Percentiles rank a stretch among this genome's conserved stretches.
Evolutionary conservation across 2,329 filamentous ascomycete genomes (phyloP).

Genomic region (Colletotrichum spaethianum): DNA sequence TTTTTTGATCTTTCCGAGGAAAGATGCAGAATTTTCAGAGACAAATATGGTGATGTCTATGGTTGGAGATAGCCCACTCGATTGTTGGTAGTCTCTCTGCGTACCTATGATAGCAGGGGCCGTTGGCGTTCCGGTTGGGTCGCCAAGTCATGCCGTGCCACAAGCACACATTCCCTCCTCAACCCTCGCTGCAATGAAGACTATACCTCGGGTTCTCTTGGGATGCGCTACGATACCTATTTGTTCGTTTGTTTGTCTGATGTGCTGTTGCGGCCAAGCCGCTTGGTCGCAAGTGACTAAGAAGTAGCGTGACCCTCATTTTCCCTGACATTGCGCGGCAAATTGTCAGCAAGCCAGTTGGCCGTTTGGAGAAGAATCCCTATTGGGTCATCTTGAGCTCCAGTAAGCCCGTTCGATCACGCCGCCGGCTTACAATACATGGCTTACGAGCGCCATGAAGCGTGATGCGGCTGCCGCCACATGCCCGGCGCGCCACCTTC

Average conservation of each 20-base stretch:
- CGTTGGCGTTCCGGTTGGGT: background rate
- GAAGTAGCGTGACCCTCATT: background rate
- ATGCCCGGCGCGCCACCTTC: background rate
- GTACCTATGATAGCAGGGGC: too few species aligned
- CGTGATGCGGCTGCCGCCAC: background rate
- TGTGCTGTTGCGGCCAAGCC: background rate
- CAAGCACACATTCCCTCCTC: background rate
- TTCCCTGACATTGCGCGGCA: constrained; percentile 2
- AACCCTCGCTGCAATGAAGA: too few species aligned
- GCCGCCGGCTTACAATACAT: constrained; percentile 8
- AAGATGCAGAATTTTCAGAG: too few species aligned
- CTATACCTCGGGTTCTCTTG: background rate
- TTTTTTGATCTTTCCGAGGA: too few species aligned
- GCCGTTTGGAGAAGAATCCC: background rate
- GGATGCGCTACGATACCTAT: too few species aligned
- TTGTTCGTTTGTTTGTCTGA: too few species aligned
- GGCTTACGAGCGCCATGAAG: background rate
- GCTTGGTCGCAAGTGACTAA: constrained; percentile 13
- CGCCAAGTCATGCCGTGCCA: background rate
- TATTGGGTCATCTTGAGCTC: constrained; percentile 12
- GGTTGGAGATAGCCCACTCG: too few species aligned
- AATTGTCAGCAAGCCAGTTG: constrained; percentile 2
- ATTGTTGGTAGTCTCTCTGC: too few species aligned
- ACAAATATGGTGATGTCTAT: too few species aligned
- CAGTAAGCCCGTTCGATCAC: background rate